Base-by-base conservation (phyloP, 2,329 filamentous ascomycete species). In the Diplodia scrobiculata region DNA sequence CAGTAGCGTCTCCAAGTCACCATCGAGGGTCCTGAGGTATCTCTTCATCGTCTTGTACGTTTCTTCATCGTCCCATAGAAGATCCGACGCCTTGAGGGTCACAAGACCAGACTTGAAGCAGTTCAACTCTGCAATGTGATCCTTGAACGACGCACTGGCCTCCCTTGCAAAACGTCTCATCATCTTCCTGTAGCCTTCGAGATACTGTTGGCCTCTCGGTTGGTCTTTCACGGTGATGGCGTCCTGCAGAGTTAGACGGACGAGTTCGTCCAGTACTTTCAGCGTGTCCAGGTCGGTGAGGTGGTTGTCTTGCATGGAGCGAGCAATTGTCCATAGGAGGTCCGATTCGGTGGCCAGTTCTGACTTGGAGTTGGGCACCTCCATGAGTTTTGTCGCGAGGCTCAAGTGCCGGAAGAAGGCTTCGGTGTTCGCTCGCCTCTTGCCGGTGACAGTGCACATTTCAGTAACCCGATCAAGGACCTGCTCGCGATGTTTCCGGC, bases 291-390 rank as follows among this genome's bases (percentile, higher is more conserved):
- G 32, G 14, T 59, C 53, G 14, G 45, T 21, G 6, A 34, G 29
- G 13, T 41, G 21, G 17, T 38, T 27, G 11, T 59, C 34, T 19
- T 66, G 63, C 45, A 59, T 59, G 14, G 54, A 27, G 13, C 63
- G 63, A 36, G 63, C 63, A 45, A 66, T 52, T 6, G 32, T 52
- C 63, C 63, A 66, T 9, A 66, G 53, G 4, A 51, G 27, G 29
- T 66, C 63, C 9, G 63, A 6, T 25, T 66, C 63, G 2, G 52
- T 66, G 14, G 63, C 65, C 17, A 78, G 63, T 32, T 73, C 75
- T 11, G 76, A 73, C 5, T 72, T 77, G 14, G 76, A 73, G 65
- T 78, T 78, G 1, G 76, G 72, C 5, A 73, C 68, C 34, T 73
- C 69, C 72, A 77, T 76, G 9, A 78, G 68, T 58, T 72, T 71